Percentiles rank a stretch among this genome's conserved stretches.
Evolutionary conservation across 768 basidiomycete species (phyloP).

Genomic region (Kwoniella sp.): DNA sequence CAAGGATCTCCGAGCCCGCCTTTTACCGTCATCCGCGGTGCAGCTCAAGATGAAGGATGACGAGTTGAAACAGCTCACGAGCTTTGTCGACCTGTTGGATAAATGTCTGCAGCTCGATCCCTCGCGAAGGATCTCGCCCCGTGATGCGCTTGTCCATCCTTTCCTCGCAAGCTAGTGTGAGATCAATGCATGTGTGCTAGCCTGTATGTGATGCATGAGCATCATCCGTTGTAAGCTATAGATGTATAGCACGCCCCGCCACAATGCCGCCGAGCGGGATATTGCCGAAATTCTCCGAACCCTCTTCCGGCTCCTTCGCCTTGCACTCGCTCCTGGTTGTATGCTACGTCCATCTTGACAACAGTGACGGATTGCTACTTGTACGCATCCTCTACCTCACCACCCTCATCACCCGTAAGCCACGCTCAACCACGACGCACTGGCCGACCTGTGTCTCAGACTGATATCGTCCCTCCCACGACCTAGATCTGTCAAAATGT

Average conservation of each 20-base stretch:
- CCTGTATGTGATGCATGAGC: too few species aligned
- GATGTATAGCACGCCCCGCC: too few species aligned
- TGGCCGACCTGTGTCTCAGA: not conserved
- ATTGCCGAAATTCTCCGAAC: conserved; percentile 5
- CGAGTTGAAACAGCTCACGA: conserved; percentile 69
- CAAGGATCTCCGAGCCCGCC: conserved; percentile 71
- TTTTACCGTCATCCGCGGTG: conserved; percentile 72
- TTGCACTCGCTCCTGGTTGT: too few species aligned
- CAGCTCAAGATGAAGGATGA: conserved; percentile 73
- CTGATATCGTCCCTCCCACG: not conserved
- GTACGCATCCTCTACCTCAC: not conserved
- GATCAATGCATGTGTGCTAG: too few species aligned
- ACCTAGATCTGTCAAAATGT: conserved; percentile 28
- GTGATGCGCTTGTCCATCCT: conserved; percentile 80
- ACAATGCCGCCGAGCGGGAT: not conserved
- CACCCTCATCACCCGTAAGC: not conserved
- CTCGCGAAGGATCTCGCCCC: conserved; percentile 75
- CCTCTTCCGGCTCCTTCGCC: not conserved
- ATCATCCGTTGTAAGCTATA: too few species aligned
- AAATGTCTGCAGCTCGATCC: conserved; percentile 86
- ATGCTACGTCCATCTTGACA: too few species aligned
- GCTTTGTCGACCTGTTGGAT: conserved; percentile 86
- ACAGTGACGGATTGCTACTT: too few species aligned
- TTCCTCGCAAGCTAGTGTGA: too few species aligned
- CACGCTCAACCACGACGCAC: not conserved